These are phyloP conservation scores for Xylaria sp. DNA, from an alignment of 2,329 filamentous ascomycete species.

Conservation along the genomic window DNA sequence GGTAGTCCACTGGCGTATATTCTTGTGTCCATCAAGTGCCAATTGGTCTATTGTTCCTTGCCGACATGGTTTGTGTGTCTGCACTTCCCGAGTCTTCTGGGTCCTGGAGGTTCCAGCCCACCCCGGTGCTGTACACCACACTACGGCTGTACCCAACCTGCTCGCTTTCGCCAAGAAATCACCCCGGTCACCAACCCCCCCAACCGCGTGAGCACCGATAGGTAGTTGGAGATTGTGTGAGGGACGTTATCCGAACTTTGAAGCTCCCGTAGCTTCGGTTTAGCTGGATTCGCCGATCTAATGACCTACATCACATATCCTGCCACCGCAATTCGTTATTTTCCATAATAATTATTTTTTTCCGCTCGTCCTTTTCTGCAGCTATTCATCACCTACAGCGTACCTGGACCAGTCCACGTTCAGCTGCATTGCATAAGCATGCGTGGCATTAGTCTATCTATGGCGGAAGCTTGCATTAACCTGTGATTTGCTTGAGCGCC, in stretches of 20 bases:
- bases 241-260: constrained; percentile 13
- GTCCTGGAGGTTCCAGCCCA: not conserved
- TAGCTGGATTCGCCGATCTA: constrained; percentile 17
- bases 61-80: constrained; percentile 10
- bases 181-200: constrained; percentile 9
- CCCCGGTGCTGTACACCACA: not conserved
- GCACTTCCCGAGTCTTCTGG: not conserved
- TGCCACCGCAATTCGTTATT: constrained; percentile 27
- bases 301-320: constrained; percentile 17
- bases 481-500: constrained; percentile 32
- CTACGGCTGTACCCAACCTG: constrained; percentile 4
- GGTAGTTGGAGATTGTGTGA: constrained; percentile 3
- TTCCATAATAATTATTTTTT: constrained; percentile 4
- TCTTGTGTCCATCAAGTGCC: not conserved
- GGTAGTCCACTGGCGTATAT: not conserved
- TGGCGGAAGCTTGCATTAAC: constrained; percentile 42
- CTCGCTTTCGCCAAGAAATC: constrained; percentile 13
- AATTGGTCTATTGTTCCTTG: not conserved
- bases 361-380: constrained; percentile 18
- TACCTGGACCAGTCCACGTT: constrained; percentile 22
- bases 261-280: constrained; percentile 27
- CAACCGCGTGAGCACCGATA: constrained; percentile 12
- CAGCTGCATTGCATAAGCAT: constrained; percentile 50
- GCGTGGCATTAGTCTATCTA: constrained; percentile 57
- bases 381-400: constrained; percentile 25